Evolutionary conservation across 371 early-diverging fungal genomes (phyloP).

Genomic region (Mucor saturninus): DNA sequence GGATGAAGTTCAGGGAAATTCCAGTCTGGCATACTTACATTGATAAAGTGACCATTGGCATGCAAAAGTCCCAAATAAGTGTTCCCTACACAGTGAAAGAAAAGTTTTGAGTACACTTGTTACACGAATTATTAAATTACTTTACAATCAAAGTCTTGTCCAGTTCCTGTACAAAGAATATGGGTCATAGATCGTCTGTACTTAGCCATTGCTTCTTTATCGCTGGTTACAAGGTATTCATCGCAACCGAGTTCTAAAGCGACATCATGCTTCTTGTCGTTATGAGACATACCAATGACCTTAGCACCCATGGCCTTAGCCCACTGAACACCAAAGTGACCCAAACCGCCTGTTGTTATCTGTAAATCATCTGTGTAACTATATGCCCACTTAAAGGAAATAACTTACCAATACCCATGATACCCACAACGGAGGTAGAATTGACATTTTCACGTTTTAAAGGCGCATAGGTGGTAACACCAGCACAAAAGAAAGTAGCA

Average conservation of each 20-base stretch:
- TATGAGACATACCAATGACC: constrained; percentile 50
- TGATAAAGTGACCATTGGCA: constrained; percentile 52
- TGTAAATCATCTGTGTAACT: too few species aligned
- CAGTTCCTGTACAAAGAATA: constrained; percentile 39
- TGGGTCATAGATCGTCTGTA: constrained; percentile 40
- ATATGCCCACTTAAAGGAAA: neutral
- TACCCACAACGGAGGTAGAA: constrained; percentile 58
- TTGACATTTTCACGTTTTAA: constrained; percentile 42
- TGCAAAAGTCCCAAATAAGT: constrained; percentile 46
- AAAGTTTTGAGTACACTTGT: too few species aligned
- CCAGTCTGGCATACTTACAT: constrained; percentile 66
- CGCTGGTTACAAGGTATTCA: constrained; percentile 34
- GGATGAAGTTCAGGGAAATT: constrained; percentile 15
- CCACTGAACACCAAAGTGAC: constrained; percentile 69
- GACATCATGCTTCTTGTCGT: constrained; percentile 36
- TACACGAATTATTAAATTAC: too few species aligned
- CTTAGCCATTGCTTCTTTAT: constrained; percentile 54
- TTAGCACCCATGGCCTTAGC: constrained; percentile 69
- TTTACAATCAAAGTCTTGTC: constrained; percentile 18
- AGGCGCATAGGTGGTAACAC: constrained; percentile 67
- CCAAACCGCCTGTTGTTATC: constrained; percentile 59
- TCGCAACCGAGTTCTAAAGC: constrained; percentile 45
- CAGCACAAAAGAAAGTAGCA: constrained; percentile 54
- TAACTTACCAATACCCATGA: constrained; percentile 62
- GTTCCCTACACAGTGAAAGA: neutral